Evolutionary conservation across 208 protist species (phyloP), one percentile per base, ranked within the genome.

Genomic region (Leishmania amazonensis): DNA sequence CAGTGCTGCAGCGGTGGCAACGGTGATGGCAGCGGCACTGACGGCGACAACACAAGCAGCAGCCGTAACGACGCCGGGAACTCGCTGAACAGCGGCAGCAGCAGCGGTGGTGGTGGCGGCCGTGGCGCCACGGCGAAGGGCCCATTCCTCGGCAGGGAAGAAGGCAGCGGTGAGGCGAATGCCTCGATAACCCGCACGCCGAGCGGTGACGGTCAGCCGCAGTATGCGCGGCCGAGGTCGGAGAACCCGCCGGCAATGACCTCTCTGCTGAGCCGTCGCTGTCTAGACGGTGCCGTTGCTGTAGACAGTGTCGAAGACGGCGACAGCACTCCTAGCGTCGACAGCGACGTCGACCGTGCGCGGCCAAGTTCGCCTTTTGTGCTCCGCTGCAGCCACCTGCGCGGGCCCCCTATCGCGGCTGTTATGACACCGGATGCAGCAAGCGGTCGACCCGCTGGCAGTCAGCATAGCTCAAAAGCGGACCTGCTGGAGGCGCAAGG

Each of bases 331-430:
- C 17, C 42, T 24, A 38, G 45, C 9, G 76, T 24, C 2, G 62
- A 35, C 60, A 31, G 60, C 5, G 60, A 42, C 9, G 62, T 24
- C 13, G 76, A 47, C 42, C 35, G 8, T 28, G 62, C 6, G 28
- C 62, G 45, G 42, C 58, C 76, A 15, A 62, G 76, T 6, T 80
- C 76, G 24, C 62, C 76, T 8, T 80, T 68, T 6, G 31, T 19
- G 64, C 62, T 73, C 31, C 76, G 60, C n/a, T 58, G 60, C 58
- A 28, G 47, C 13, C 58, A 58, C 40, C 45, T 8, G 62, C 64
- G 82, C 13, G 77, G 77, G 6, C 82, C 82, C 47, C 76, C 78
- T 4, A 47, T 74, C 9, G 82, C 76, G 9, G 15, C 70, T 4
- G 77, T 79, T 13, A 78, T 81, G 82, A 19, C 70, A n/a, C n/a